Evolutionary conservation across 768 basidiomycete genomes (phyloP).

Genomic region (Sistotremastrum niveocremeum): DNA sequence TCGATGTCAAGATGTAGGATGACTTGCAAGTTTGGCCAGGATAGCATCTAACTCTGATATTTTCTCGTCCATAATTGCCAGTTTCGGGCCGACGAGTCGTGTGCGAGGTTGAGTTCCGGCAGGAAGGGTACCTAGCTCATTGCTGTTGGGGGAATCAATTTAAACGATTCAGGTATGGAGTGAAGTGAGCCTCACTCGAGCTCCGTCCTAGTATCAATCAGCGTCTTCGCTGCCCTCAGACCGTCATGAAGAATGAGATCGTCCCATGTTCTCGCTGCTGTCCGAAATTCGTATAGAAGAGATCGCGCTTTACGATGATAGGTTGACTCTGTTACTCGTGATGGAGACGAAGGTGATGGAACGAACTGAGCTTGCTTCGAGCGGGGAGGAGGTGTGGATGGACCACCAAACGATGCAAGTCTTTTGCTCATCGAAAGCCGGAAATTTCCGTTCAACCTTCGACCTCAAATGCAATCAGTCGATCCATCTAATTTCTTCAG

Average conservation of each 20-base stretch:
- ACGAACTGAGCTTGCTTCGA: conserved; percentile 23
- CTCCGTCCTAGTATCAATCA: conserved; percentile 72
- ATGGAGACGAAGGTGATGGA: conserved; percentile 34
- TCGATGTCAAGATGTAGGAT: not conserved
- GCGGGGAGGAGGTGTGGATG: conserved; percentile 69
- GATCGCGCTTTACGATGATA: conserved; percentile 68
- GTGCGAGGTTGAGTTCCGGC: conserved; percentile 38
- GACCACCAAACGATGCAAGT: conserved; percentile 66
- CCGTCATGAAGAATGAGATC: conserved; percentile 72
- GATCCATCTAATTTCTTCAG: conserved; percentile 46
- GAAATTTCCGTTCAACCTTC: no score
- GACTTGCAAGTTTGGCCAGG: conserved; percentile 50
- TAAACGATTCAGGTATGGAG: not conserved
- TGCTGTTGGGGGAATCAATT: conserved; percentile 22
- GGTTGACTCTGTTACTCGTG: conserved; percentile 45
- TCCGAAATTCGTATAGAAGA: conserved; percentile 52
- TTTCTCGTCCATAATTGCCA: conserved; percentile 53
- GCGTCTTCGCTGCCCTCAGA: conserved; percentile 52
- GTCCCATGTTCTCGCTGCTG: conserved; percentile 63
- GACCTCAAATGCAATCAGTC: conserved; percentile 21
- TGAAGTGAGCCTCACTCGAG: conserved; percentile 48
- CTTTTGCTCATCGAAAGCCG: conserved; percentile 32
- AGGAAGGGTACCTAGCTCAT: conserved; percentile 44
- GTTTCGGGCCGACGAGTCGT: conserved; percentile 49
- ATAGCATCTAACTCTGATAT: conserved; percentile 46